phyloP scores from a whole-genome alignment of 352 stramenopile genomes.

The Globisporangium irregulare region DNA sequence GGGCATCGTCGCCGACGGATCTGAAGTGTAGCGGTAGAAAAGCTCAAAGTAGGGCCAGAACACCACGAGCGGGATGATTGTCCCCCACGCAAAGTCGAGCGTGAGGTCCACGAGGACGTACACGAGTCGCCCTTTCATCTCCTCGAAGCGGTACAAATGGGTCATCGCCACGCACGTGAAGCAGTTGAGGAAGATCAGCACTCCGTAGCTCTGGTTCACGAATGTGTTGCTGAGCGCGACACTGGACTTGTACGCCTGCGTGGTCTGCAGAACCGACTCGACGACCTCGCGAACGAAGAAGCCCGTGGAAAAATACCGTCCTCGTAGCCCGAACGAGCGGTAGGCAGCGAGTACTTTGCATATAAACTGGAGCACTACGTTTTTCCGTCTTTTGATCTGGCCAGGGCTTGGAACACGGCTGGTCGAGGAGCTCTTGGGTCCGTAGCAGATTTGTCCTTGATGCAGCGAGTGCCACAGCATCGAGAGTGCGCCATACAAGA shows the following conservation, averaged over 20 bases:
- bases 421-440: neutral
- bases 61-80: neutral
- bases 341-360: neutral
- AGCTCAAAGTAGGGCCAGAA: slow-evolving; percentile 6
- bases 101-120: neutral
- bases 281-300: slow-evolving; percentile 1
- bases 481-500: neutral
- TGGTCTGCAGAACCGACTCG: slow-evolving; percentile 3
- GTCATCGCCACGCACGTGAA: neutral
- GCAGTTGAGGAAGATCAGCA: slow-evolving; percentile 16
- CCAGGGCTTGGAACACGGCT: neutral
- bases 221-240: slow-evolving; percentile 5
- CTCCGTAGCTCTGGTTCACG: slow-evolving; percentile 11
- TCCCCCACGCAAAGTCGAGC: neutral
- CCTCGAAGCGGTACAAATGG: neutral
- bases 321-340: neutral
- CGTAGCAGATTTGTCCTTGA: neutral
- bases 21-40: neutral
- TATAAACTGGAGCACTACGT: neutral
- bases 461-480: neutral
- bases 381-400: neutral
- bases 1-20: neutral
- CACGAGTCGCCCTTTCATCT: neutral
- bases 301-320: neutral
- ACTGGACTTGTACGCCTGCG: neutral